These are phyloP conservation scores for Zizania latifolia DNA, from an alignment of 176 grass and related monocot genomes.

Conservation along the genomic window DNA sequence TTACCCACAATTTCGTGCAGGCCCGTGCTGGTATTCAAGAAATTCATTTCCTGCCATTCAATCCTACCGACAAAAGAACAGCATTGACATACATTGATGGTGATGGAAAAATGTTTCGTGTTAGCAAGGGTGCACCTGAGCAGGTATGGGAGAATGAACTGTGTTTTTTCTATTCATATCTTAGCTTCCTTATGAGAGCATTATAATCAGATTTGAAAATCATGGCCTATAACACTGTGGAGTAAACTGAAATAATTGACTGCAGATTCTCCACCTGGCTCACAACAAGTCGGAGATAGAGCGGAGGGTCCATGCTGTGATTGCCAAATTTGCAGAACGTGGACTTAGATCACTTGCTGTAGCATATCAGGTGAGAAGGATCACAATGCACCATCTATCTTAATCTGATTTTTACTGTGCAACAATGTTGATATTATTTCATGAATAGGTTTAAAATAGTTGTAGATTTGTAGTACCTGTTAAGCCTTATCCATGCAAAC, in stretches of 20 bases:
- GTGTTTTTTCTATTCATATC: neutral
- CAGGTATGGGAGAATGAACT: conserved; percentile 34
- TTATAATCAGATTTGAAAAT: neutral
- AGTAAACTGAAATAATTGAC: neutral
- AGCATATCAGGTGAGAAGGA: conserved; percentile 58
- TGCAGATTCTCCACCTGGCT: conserved; percentile 68
- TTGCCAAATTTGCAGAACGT: conserved; percentile 77
- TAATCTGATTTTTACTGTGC: neutral
- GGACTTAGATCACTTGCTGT: conserved; percentile 81
- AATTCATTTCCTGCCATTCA: conserved; percentile 74
- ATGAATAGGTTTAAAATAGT: neutral
- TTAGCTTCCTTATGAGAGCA: neutral
- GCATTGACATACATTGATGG: conserved; percentile 61
- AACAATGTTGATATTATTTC: neutral
- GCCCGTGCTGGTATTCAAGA: conserved; percentile 74
- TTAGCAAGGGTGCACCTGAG: conserved; percentile 78
- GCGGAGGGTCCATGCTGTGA: conserved; percentile 57
- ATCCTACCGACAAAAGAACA: conserved; percentile 79
- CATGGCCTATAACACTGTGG: neutral
- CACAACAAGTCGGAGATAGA: conserved; percentile 63
- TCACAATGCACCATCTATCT: neutral
- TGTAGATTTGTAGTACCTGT: neutral
- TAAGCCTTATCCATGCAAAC: neutral
- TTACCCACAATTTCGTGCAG: conserved; percentile 1
- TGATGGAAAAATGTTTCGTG: conserved; percentile 59